Evolutionary conservation across 306 rosid genomes (phyloP), one percentile per base, ranked within the genome.

Genomic region (Delonix regia): DNA sequence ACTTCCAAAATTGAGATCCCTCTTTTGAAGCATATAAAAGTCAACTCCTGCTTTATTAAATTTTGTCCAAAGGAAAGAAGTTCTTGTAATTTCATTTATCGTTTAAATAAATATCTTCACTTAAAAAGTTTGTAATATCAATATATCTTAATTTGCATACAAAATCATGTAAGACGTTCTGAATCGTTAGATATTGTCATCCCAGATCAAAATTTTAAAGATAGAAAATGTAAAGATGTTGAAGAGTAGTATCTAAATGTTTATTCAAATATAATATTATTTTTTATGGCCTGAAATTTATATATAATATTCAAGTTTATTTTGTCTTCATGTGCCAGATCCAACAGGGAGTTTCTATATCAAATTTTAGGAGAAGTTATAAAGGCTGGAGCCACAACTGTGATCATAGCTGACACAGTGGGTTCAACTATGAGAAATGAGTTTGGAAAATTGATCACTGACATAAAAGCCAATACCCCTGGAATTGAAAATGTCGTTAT

Each of bases 401-500:
- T 94, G 27, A 94, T 92, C 87, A 92, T 94, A 78, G 94, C 98
- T 48, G 98, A 94, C 75, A 94, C 98, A 5, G 98, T 94, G 45
- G 98, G 98, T 30, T 85, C 85, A 81, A 92, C 68, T 0, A 75
- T 89, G 79, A 96, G 94, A 0, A 57, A 28, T 53, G 96, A 90
- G 83, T 94, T 87, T 80, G 94, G 94, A 25, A 47, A 83, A 55
- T 82, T 94, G 85, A 90, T 94, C 78, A 90, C 98, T 44, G 97
- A 94, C 78, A 88, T 94, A 38, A 94, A 91, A 81, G 82, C 96
- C 36, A 92, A 94, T 85, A 94, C 97, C 45, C 90, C 90, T 9
- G 98, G 98, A 51, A 82, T 88, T 52, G 93, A 94, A 15, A 86
- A 94, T 71, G 94, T 94, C 80, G 42, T 94, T 69, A 89, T 94